These are phyloP conservation scores for Spinacia oleracea DNA, from an alignment of 179 eudicot species.

Conservation along the genomic window DNA sequence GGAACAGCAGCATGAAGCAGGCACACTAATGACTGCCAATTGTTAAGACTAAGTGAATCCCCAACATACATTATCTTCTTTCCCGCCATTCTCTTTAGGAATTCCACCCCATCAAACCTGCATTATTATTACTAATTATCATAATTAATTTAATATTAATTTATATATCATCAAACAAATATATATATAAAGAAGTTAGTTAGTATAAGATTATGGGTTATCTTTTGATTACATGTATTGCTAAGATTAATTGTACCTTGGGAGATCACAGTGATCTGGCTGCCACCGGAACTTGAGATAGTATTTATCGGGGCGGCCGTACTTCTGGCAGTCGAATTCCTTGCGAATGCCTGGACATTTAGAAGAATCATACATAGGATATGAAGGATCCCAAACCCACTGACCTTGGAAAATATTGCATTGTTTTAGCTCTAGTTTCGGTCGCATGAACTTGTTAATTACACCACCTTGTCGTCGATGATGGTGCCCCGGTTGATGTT, in stretches of 20 bases:
- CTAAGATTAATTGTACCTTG: conserved; percentile 32
- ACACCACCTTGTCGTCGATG: background rate
- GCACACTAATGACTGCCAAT: conserved; percentile 49
- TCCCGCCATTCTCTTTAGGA: conserved; percentile 40
- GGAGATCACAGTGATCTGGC: conserved; percentile 47
- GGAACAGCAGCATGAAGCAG: conserved; percentile 44
- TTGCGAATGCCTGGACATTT: conserved; percentile 43
- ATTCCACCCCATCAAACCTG: conserved; percentile 45
- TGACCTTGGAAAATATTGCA: conserved; percentile 33
- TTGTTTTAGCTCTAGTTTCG: conserved; percentile 19
- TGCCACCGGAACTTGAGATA: conserved; percentile 63
- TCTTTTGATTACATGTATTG: background rate
- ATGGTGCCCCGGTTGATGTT: background rate
- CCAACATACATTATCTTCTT: conserved; percentile 59
- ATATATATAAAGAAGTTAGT: too few relatives aligned
- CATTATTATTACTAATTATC: too few relatives aligned
- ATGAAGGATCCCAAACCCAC: conserved; percentile 57
- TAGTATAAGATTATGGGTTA: background rate
- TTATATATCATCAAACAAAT: too few relatives aligned
- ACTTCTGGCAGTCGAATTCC: conserved; percentile 50
- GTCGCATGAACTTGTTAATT: background rate
- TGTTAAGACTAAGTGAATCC: conserved; percentile 48
- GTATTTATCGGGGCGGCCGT: conserved; percentile 44
- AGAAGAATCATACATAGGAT: conserved; percentile 54
- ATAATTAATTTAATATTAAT: too few relatives aligned